Percentiles rank a stretch among this genome's conserved stretches.
Conservation (phyloP, 192 early-diverging fungal genomes). For the Entomortierella beljakovae region DNA sequence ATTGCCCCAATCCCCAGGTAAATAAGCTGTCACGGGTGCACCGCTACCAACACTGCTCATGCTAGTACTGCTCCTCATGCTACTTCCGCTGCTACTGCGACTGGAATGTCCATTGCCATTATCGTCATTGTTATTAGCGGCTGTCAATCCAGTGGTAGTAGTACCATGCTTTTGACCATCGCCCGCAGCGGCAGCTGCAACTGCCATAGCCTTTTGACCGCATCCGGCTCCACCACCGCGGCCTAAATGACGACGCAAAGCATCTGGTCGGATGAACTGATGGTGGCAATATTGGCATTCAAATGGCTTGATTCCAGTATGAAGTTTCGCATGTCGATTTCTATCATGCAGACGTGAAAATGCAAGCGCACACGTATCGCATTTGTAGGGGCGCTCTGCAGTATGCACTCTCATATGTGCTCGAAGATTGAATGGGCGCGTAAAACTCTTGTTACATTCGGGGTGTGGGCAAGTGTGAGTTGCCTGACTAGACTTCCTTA, state of each 20-base stretch:
- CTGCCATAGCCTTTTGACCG: conserved; percentile 56
- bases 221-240: conserved; percentile 59
- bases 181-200: not conserved
- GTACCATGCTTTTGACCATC: not conserved
- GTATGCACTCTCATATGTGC: conserved; percentile 76
- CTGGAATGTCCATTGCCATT: conserved; percentile 15
- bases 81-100: conserved; percentile 48
- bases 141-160: not conserved
- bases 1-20: conserved; percentile 14
- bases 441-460: conserved; percentile 66
- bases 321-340: conserved; percentile 85
- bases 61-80: conserved; percentile 30
- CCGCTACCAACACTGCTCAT: conserved; percentile 32
- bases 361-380: conserved; percentile 74
- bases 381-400: conserved; percentile 72
- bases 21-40: not conserved
- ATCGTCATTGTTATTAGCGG: not conserved
- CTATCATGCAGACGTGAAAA: conserved; percentile 90
- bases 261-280: conserved; percentile 80
- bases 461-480: conserved; percentile 51
- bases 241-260: conserved; percentile 73
- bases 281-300: conserved; percentile 75
- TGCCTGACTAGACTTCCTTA: conserved; percentile 15
- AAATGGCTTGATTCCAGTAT: conserved; percentile 79
- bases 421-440: conserved; percentile 77